Base-by-base conservation (phyloP, 805 yeast species). In the Saccharomycopsis babjevae region DNA sequence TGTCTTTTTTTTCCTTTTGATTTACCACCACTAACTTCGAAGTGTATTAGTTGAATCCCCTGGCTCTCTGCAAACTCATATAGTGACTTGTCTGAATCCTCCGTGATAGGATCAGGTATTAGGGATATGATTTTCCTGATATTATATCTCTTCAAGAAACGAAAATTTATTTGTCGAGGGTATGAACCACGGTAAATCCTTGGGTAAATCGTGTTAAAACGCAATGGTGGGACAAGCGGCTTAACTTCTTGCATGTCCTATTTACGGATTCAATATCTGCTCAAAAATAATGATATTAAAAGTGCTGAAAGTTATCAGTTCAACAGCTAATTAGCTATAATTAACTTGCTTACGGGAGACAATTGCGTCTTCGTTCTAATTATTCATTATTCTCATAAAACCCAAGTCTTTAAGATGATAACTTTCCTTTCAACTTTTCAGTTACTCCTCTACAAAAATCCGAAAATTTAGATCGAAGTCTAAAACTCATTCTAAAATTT, bases 181-280 rank as follows among this genome's bases (percentile, higher is more conserved):
- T 88, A 89, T 1, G 96, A 86, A 0, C 98, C 98, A 55, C 98
- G 74, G 68, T 84, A 88, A 3, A 93, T 74, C 57, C 80, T 76
- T 1, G 87, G 83, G 67, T 86, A 89, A 1, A 92, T 82, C 16
- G 83, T 77, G 57, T 84, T 83, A 72, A 87, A 94, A 62, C 90
- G 78, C 62, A 92, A 76, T 1, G 99, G 98, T 0, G 97, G 89
- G 0, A 84, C 85, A 3, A 79, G 68, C 1, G 62, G 62, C 46
- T 63, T 61, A 28, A 58, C 59, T 10, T 39, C 57, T 22, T 38
- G 25, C 56, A 54, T 54, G 11, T 20, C 46, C 5, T 43, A 8
- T 43, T 43, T 13, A 43, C 20, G 25, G 28, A 40, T 40, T 4
- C 5, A n/a, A 3, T 6, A 40, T 40, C 11, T 16, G 46, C 18